Base-by-base conservation (phyloP, 2,329 filamentous ascomycete species). In the Elsinoe ampelina region DNA sequence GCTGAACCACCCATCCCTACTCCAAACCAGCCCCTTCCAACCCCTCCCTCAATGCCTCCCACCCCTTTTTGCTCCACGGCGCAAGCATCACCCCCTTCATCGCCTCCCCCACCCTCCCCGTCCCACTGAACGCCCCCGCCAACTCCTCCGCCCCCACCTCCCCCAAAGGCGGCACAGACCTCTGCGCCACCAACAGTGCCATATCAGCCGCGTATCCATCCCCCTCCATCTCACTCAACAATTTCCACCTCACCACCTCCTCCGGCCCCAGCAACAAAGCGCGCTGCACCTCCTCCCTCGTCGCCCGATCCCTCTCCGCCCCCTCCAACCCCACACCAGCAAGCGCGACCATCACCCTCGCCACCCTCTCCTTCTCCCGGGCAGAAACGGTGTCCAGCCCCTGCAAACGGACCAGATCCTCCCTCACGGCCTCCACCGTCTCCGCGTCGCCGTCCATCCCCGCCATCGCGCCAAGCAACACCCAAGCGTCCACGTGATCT, bases 401-500 rank as follows among this genome's bases (percentile, higher is more conserved):
- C 32, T 89, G 82, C 47, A 96, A 77, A 2, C 74, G 75, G 47
- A 89, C 79, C 10, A 98, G 78, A 66, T 95, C 89, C 5, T 86
- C 82, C 2, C 82, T 77, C 0, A 95, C 90, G 0, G 90, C 91
- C 57, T 89, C 86, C 7, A 92, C 74, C 1, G 84, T 87, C 62
- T 95, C 89, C 17, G 78, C 75, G 65, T 96, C 91, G 13, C 82
- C 78, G 58, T 95, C 89, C 0, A 96, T 72, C 2, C 95, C 76
- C 0, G 89, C 89, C 62, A 97, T 87, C 2, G 89, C 84, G 0
- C 90, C 91, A 0, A 98, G 77, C 3, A 97, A 78, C 0, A 90
- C 80, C 1, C 95, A 82, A 0, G 89, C 86, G 60, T 85, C 85
- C 1, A 95, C 80, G 62, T 97, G 90, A 1, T 84, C 80, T 0